Conservation (phyloP, 768 basidiomycete species). For the Kondoa subrosea region DNA sequence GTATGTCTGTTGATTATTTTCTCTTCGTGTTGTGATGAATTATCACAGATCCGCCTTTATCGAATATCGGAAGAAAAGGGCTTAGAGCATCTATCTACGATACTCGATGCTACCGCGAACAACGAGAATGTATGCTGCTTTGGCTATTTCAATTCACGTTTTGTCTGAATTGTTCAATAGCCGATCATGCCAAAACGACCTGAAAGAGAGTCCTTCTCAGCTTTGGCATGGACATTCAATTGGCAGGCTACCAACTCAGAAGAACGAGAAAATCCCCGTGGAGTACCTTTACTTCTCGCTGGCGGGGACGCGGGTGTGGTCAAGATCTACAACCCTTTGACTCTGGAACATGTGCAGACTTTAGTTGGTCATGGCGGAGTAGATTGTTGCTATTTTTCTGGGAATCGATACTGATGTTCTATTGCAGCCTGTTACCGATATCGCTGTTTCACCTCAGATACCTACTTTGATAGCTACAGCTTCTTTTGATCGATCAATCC, state of each 20-base stretch:
- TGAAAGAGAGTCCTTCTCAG: neutral
- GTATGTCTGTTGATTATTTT: neutral
- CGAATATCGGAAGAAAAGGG: neutral
- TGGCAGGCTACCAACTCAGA: neutral
- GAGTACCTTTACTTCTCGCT: neutral
- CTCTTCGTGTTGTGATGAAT: neutral
- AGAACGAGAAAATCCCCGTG: neutral
- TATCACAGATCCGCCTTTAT: neutral
- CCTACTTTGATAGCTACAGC: conserved; percentile 1
- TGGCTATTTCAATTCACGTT: neutral
- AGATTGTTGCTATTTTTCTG: neutral
- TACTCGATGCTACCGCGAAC: neutral
- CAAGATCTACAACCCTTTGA: neutral
- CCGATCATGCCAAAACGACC: neutral
- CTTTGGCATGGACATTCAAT: neutral
- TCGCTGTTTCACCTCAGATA: neutral
- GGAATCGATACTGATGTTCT: neutral
- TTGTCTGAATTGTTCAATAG: neutral
- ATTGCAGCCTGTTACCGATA: neutral
- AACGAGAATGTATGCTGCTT: neutral
- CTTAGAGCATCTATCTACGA: neutral
- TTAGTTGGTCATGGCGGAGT: conserved; percentile 7
- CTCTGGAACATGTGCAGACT: neutral
- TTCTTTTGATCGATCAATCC: neutral
- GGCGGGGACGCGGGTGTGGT: neutral